phyloP scores from a whole-genome alignment of 352 stramenopile species.

The Pythium oligandrum region DNA sequence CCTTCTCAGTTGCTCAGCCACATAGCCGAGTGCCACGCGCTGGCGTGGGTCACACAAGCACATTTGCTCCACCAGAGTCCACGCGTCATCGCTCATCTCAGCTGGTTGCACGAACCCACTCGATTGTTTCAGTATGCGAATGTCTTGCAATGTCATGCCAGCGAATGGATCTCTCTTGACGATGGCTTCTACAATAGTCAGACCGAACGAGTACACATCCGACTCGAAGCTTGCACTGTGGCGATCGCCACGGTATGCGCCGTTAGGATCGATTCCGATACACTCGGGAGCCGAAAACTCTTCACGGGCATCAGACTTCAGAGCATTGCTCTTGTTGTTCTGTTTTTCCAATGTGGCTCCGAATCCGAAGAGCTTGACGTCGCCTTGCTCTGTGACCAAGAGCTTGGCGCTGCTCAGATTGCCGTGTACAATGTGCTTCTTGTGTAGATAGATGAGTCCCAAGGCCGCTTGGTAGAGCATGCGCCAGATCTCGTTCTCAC shows the following conservation, averaged over 20 bases:
- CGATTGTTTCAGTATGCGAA: neutral
- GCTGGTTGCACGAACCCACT: neutral
- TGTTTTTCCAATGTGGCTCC: neutral
- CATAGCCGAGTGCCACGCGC: constrained; percentile 3
- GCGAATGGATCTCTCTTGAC: constrained; percentile 6
- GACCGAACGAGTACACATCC: constrained; percentile 30
- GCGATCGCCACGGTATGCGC: constrained; percentile 1
- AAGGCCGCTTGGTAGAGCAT: constrained; percentile 12
- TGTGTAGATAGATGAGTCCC: constrained; percentile 1
- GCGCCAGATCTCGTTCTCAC: constrained; percentile 11
- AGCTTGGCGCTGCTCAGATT: constrained; percentile 4
- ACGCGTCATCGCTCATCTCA: constrained; percentile 3
- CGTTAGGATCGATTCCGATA: constrained; percentile 6
- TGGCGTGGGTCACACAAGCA: constrained; percentile 5
- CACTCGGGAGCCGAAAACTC: constrained; percentile 25
- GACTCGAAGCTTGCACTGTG: constrained; percentile 6
- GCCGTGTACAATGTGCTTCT: constrained; percentile 2
- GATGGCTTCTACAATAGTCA: constrained; percentile 27
- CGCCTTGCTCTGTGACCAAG: neutral
- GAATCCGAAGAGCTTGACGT: constrained; percentile 16
- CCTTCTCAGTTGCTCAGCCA: constrained; percentile 11
- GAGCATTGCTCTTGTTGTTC: neutral
- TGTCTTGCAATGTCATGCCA: neutral
- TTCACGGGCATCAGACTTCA: constrained; percentile 2
- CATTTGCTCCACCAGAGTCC: constrained; percentile 7